Evolutionary conservation across 345 rosid species (phyloP).

Genomic region (Anacardium occidentale): DNA sequence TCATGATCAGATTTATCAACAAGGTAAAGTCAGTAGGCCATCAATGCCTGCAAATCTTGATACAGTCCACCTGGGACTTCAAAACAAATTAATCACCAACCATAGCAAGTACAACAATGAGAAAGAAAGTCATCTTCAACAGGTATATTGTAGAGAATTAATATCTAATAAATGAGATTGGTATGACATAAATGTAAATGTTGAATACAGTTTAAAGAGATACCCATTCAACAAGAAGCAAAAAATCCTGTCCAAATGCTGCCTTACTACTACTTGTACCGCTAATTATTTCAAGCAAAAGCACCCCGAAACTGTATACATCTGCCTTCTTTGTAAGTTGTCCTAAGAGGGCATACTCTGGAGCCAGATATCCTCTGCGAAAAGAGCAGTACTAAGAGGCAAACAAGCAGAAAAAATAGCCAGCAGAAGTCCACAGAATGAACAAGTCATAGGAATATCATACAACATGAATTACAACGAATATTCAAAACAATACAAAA

Average conservation of each 20-base stretch:
- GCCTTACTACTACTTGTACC: slow-evolving; percentile 80
- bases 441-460: not conserved
- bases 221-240: slow-evolving; percentile 95
- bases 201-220: slow-evolving; percentile 15
- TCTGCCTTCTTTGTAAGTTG: slow-evolving; percentile 92
- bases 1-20: not conserved
- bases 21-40: not conserved
- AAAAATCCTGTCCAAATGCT: slow-evolving; percentile 64
- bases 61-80: not conserved
- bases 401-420: not conserved
- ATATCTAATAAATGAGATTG: not conserved
- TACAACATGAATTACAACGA: slow-evolving; percentile 2
- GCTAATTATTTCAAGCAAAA: slow-evolving; percentile 76
- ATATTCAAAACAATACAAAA: not conserved
- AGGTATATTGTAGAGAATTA: not conserved
- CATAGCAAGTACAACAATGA: not conserved
- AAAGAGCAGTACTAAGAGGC: not conserved
- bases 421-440: not conserved
- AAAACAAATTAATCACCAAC: not conserved
- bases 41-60: not conserved
- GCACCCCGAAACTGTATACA: slow-evolving; percentile 89
- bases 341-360: slow-evolving; percentile 85
- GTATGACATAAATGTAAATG: not conserved
- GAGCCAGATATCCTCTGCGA: slow-evolving; percentile 91
- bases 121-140: not conserved